These are phyloP conservation scores for Lactarius trivialis DNA, from an alignment of 768 basidiomycete species.

Conservation along the genomic window DNA sequence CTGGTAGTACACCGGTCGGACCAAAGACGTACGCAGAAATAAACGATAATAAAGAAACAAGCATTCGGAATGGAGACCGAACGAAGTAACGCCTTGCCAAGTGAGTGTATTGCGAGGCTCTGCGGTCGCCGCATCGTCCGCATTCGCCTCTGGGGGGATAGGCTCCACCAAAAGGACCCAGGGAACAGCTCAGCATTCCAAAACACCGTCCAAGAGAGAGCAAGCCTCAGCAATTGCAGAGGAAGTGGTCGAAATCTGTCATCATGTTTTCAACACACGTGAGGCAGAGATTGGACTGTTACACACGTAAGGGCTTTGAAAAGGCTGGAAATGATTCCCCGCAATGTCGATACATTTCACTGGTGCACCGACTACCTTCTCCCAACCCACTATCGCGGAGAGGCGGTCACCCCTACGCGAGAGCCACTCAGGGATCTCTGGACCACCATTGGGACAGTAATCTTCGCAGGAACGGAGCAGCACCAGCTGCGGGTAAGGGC, in stretches of 20 bases:
- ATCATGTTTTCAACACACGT: not conserved
- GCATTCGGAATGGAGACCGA: too few species aligned
- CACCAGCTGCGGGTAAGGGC: conserved; percentile 34
- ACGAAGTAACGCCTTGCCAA: too few species aligned
- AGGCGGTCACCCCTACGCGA: conserved; percentile 36
- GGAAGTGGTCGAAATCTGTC: conserved; percentile 10
- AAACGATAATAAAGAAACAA: too few species aligned
- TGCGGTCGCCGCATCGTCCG: too few species aligned
- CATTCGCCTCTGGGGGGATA: too few species aligned
- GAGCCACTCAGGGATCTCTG: conserved; percentile 47
- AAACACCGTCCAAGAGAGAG: conserved; percentile 5
- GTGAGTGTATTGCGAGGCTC: too few species aligned
- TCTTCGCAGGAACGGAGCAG: conserved; percentile 49
- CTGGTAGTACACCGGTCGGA: too few species aligned
- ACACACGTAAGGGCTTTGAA: conserved; percentile 46
- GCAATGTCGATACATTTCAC: conserved; percentile 50
- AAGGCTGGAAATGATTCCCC: conserved; percentile 60
- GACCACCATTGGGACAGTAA: conserved; percentile 32
- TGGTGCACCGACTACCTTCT: conserved; percentile 32
- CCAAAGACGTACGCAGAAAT: too few species aligned
- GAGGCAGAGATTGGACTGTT: not conserved
- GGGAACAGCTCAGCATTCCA: not conserved
- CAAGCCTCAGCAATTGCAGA: conserved; percentile 15
- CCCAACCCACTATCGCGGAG: conserved; percentile 41
- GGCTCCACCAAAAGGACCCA: not conserved